Base-by-base conservation (phyloP, 2,329 filamentous ascomycete genomes). In the Apiospora arundinis region DNA sequence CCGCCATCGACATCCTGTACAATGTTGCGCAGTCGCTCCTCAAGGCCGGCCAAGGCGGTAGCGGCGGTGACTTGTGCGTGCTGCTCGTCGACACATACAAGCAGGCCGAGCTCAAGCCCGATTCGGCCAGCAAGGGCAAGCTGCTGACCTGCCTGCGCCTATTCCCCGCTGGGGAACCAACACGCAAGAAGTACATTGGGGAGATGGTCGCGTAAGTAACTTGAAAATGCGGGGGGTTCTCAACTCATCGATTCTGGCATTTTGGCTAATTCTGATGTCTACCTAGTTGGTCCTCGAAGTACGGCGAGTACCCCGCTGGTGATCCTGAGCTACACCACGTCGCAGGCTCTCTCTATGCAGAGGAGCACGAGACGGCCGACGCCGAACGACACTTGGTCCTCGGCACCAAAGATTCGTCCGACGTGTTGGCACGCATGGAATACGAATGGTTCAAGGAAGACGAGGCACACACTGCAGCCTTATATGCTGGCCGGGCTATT, bases 281-380 rank as follows among this genome's bases (percentile, higher is more conserved):
- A 14, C 42, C 40, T 70, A 91, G 89, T 70, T 99, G 96, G 96
- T 97, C 94, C 71, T 88, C 90, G 70, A 95, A 93, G 80, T 92
- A 90, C 78, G 94, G 95, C 76, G 93, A 96, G 65, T 94, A 93
- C 80, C 95, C 96, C 67, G 93, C 94, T 68, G 96, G 96, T 72
- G 96, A 99, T 79, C 93, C 95, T 2, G 96, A 98, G 78, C 86
- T 99, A 70, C 96, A 99, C 83, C 95, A 98, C 83, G 95, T 97
- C 60, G 92, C 92, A 46, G 96, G 96, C 68, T 91, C 90, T 44
- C 85, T 98, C 60, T 97, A 94, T 81, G 95, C 95, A n/a, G 92
- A 97, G 78, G 95, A 98, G 77, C 92, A 95, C 81, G 94, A 98
- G 73, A 89, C 92, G 37, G 97, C 97, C 85, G 95, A 98, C 72